Percentiles rank a stretch among this genome's conserved stretches.
Evolutionary conservation across 257 asterid species (phyloP).

Genomic region (Eustoma russellianum): DNA sequence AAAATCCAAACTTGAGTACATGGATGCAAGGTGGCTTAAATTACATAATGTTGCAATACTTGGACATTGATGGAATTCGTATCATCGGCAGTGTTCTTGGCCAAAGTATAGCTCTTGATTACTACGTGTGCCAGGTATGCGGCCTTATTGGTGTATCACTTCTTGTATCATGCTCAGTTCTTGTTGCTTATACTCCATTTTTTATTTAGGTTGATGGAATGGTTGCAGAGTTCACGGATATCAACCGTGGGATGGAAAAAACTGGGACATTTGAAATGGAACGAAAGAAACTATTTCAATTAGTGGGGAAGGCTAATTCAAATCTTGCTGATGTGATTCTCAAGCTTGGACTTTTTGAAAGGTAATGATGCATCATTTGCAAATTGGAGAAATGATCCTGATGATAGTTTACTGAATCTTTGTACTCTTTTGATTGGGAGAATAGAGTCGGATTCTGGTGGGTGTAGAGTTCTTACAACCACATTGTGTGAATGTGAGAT

Average conservation of each 20-base stretch:
- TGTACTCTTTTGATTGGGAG: too few species aligned
- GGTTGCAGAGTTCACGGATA: constrained; percentile 88
- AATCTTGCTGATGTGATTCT: constrained; percentile 96
- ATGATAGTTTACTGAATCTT: too few species aligned
- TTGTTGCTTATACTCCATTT: background rate
- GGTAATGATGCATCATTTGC: constrained; percentile 32
- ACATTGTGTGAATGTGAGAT: too few species aligned
- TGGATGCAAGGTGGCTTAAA: constrained; percentile 99
- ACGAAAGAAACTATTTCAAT: constrained; percentile 84
- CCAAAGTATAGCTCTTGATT: constrained; percentile 98
- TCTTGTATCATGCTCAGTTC: constrained; percentile 9
- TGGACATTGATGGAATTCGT: constrained; percentile 77
- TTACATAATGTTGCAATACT: constrained; percentile 74
- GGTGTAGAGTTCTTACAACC: too few species aligned
- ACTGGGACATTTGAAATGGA: constrained; percentile 95
- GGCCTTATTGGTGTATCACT: constrained; percentile 5
- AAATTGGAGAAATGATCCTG: too few species aligned
- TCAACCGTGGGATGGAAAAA: constrained; percentile 91
- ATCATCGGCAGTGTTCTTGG: constrained; percentile 98
- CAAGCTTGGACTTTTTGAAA: constrained; percentile 89
- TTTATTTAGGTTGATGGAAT: constrained; percentile 82
- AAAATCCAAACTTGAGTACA: constrained; percentile 55
- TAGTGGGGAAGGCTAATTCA: constrained; percentile 95
- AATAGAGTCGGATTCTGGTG: too few species aligned
- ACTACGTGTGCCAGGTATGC: constrained; percentile 91